Percentiles rank a stretch among this genome's conserved stretches.
Conservation (phyloP, 306 rosid species). For the Cicer cuneatum region DNA sequence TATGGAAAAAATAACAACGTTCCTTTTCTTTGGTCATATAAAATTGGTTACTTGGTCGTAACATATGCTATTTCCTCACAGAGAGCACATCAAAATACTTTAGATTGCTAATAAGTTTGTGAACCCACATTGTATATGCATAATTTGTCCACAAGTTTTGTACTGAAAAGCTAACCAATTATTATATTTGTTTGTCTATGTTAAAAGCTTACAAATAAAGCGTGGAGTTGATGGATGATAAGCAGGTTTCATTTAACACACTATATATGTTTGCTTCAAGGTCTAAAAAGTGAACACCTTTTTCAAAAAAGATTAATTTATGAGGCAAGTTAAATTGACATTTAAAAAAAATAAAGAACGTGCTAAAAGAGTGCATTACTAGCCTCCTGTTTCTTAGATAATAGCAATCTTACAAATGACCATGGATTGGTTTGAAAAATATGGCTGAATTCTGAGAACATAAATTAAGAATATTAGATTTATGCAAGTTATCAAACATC, state of each 20-base stretch:
- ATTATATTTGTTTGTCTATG: too few relatives aligned
- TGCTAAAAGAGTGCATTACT: neutral
- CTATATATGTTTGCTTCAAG: too few relatives aligned
- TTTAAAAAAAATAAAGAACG: too few relatives aligned
- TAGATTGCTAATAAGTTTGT: neutral
- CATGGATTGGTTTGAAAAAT: too few relatives aligned
- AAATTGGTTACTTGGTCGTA: slow-evolving; percentile 16
- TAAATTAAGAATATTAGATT: slow-evolving; percentile 8
- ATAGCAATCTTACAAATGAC: slow-evolving; percentile 7
- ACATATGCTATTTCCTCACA: neutral
- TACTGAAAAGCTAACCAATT: too few relatives aligned
- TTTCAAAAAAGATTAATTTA: too few relatives aligned
- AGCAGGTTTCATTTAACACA: too few relatives aligned
- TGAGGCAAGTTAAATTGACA: too few relatives aligned
- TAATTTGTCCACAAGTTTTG: slow-evolving; percentile 8
- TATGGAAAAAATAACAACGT: slow-evolving; percentile 13
- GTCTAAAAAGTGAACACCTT: too few relatives aligned
- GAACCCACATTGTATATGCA: neutral
- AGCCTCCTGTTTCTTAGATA: neutral
- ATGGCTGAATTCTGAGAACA: neutral
- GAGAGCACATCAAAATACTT: neutral
- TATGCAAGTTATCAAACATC: slow-evolving; percentile 11
- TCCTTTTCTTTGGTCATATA: neutral
- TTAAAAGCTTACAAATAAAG: too few relatives aligned
- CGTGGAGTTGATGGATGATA: too few relatives aligned